A percentile compares a stretch with the other conserved stretches of the same genome.
phyloP scores from a whole-genome alignment of 257 asterid genomes.

The Primulina tabacum region DNA sequence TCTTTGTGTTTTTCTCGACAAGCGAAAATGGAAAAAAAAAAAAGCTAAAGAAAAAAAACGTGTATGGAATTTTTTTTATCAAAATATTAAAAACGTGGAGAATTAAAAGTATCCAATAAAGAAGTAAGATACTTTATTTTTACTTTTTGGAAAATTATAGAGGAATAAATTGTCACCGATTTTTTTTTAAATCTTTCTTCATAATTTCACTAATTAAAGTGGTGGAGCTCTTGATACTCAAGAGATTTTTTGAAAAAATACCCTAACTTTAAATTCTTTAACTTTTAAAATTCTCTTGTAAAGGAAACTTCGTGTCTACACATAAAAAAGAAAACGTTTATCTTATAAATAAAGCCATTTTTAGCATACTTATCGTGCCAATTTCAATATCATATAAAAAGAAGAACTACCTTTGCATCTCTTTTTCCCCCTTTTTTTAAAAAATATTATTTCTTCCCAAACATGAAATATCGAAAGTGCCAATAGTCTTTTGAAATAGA shows the following conservation, averaged over 20 bases:
- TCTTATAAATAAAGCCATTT: not conserved
- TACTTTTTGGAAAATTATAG: not conserved
- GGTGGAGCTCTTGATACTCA: not conserved
- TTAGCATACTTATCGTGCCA: not conserved
- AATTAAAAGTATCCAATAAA: no score
- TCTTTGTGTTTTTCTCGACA: no score
- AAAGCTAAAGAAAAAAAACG: no score
- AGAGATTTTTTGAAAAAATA: no score
- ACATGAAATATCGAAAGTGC: not conserved
- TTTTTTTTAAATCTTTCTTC: no score
- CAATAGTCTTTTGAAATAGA: no score
- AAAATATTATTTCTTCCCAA: not conserved
- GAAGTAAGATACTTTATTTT: not conserved
- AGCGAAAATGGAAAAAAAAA: no score
- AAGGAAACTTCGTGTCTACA: slow-evolving; percentile 5
- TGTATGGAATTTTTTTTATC: no score
- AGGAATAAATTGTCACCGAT: no score
- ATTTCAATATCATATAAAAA: slow-evolving; percentile 3
- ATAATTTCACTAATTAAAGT: not conserved
- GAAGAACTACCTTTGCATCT: not conserved
- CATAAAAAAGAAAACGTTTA: not conserved
- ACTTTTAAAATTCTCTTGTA: not conserved
- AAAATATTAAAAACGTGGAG: no score
- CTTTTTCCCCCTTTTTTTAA: not conserved
- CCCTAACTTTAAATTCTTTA: not conserved